Evolutionary conservation across 768 basidiomycete species (phyloP), one percentile per base, ranked within the genome.

Genomic region (Termitomyces sp.): DNA sequence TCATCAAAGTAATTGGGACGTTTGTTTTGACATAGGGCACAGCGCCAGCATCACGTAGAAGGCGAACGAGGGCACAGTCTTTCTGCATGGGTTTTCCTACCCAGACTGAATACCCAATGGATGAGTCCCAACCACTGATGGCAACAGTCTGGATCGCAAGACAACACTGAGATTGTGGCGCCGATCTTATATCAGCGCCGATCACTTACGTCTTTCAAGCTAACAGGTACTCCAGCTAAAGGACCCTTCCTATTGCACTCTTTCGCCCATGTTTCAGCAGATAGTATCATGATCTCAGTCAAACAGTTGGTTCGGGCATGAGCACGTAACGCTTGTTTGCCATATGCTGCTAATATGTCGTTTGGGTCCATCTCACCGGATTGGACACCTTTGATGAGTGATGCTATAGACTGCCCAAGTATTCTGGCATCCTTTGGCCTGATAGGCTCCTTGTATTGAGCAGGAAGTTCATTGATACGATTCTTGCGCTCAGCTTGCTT

Each of bases 21-120:
- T 82, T 83, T n/a, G 85, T 88, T 66, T 88, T 88, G 57, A 81
- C 81, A 57, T 77, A 84, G 14, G 83, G 80, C 34, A 88, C 71
- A 0, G 85, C 85, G 12, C 86, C 86, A 1, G 85, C 83, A 55
- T 78, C 76, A 24, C 72, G 78, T 5, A 85, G 69, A 32, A 86
- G 75, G 45, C 72, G 71, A 21, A 84, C 75, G 7, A 83, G 59
- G 3, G 78, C 72, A 4, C 80, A 76, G 51, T 85, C 79, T 37
- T 72, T 69, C 26, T 71, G 42, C 38, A 72, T 62, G 11, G 83
- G 80, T 46, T 72, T 72, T 14, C 74, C 71, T 10, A 74, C 73
- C 70, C 72, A 71, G 0, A 77, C 69, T 0, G 84, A 79, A 60
- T 83, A 85, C 2, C 85, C 86, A 41, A 85, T 74, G 30, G 76